These are phyloP conservation scores for Eutrema japonicum DNA, from an alignment of 345 rosid species.

Conservation along the genomic window DNA sequence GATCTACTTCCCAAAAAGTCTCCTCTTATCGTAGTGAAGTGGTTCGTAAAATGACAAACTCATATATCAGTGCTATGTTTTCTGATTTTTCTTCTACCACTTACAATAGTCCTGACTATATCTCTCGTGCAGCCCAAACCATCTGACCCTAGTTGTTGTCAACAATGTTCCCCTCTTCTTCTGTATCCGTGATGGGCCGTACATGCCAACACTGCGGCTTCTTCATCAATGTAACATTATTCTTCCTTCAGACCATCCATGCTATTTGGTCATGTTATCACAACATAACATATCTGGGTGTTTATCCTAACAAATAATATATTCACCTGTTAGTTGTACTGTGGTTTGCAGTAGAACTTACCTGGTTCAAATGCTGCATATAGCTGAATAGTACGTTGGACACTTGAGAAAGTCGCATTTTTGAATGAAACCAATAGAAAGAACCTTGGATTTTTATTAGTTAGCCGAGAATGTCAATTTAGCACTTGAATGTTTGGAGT, in stretches of 20 bases:
- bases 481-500: conserved; percentile 22
- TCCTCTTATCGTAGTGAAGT: conserved; percentile 86
- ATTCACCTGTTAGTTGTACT: conserved; percentile 18
- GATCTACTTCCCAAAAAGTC: conserved; percentile 97
- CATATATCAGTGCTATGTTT: conserved; percentile 21
- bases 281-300: background rate
- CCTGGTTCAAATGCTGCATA: conserved; percentile 3
- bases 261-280: conserved; percentile 17
- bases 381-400: conserved; percentile 1
- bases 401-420: background rate
- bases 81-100: background rate
- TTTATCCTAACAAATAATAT: too few relatives aligned
- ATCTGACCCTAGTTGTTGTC: conserved; percentile 88
- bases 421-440: background rate
- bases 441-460: background rate
- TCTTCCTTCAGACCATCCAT: conserved; percentile 22
- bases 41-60: conserved; percentile 53
- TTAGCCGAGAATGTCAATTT: conserved; percentile 15
- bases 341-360: conserved; percentile 14
- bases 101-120: background rate
- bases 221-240: conserved; percentile 84
- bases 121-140: conserved; percentile 79
- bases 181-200: conserved; percentile 95
- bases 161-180: conserved; percentile 93
- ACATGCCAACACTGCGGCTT: conserved; percentile 96